phyloP scores from a whole-genome alignment of 2,329 filamentous ascomycete species.

The Pseudogymnoascus verrucosus region DNA sequence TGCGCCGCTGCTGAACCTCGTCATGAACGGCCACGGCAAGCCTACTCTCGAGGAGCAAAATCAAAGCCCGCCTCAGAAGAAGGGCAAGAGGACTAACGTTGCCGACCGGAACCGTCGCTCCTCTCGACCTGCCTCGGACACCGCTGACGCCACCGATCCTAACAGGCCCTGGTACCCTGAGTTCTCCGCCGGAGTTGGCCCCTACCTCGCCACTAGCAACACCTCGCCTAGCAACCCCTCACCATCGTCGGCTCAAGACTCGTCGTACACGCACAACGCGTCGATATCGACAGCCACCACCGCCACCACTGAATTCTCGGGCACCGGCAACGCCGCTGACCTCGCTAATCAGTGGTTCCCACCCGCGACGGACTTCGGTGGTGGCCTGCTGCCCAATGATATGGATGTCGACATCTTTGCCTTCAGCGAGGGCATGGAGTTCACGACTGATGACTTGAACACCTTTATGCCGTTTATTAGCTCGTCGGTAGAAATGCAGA shows the following conservation, averaged over 20 bases:
- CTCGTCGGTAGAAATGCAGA: background rate
- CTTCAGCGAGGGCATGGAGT: constrained; percentile 3
- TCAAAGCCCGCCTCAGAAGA: background rate
- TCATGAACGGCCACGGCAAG: background rate
- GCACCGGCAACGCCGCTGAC: background rate
- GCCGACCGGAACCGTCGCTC: background rate
- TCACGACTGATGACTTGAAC: background rate
- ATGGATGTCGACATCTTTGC: constrained; percentile 7
- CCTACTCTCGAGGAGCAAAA: background rate
- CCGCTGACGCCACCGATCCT: background rate
- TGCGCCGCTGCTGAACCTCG: constrained; percentile 1
- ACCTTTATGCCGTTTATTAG: background rate
- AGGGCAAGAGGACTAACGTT: background rate
- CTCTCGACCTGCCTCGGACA: background rate
- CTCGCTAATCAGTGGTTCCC: background rate
- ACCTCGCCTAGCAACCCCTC: constrained; percentile 1
- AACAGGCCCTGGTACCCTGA: background rate
- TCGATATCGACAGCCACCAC: background rate
- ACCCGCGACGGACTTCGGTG: background rate
- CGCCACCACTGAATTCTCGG: background rate
- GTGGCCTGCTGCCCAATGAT: background rate
- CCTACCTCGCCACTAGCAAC: background rate
- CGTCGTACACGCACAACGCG: constrained; percentile 3
- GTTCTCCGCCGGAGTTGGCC: background rate
- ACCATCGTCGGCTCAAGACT: background rate